phyloP scores from a whole-genome alignment of 306 rosid species.

The Cyclanthera cordifolia region DNA sequence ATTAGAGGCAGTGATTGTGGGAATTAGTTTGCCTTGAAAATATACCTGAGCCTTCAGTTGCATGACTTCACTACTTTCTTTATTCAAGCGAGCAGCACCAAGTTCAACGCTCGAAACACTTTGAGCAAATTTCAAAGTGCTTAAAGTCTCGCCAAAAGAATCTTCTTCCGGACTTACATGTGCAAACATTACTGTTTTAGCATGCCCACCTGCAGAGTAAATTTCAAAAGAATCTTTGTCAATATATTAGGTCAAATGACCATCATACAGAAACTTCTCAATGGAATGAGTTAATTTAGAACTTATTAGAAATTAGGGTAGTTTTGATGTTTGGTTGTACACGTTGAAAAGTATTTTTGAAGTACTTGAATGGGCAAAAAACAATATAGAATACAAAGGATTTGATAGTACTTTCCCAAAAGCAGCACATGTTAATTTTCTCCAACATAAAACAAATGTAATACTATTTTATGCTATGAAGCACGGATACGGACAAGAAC shows the following conservation, averaged over 20 bases:
- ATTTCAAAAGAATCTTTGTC: conserved; percentile 13
- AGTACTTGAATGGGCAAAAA: background rate
- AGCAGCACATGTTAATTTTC: background rate
- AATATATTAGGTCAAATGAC: background rate
- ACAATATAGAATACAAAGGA: background rate
- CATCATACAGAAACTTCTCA: background rate
- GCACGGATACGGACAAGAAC: too few species aligned
- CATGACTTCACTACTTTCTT: conserved; percentile 66
- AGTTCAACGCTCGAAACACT: conserved; percentile 82
- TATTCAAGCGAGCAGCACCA: conserved; percentile 65
- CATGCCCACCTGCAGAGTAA: conserved; percentile 66
- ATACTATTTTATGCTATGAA: too few species aligned
- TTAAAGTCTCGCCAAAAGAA: conserved; percentile 69
- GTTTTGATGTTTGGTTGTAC: background rate
- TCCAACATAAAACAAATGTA: background rate
- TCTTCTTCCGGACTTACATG: conserved; percentile 90
- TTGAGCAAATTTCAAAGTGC: conserved; percentile 87
- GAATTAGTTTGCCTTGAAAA: conserved; percentile 6
- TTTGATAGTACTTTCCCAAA: background rate
- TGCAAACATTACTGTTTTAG: conserved; percentile 92
- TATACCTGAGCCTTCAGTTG: conserved; percentile 75
- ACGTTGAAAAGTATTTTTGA: background rate
- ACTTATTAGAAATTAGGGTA: background rate
- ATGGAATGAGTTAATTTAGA: background rate
- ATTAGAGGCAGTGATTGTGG: background rate